Evolutionary conservation across 305 asterid genomes (phyloP).

Genomic region (Euphrasia arctica): DNA sequence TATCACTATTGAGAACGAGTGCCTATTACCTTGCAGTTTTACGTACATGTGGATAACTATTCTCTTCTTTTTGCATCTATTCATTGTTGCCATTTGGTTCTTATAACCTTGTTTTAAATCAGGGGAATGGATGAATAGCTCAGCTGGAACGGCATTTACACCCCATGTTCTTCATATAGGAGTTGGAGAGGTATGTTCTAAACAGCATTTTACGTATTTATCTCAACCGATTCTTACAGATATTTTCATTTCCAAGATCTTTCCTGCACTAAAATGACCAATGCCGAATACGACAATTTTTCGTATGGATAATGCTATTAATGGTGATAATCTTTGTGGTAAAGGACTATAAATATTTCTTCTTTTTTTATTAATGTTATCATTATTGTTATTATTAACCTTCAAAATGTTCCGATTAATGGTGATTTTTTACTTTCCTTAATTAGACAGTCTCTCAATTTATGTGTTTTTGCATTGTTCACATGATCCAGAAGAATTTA

Average conservation of each 20-base stretch:
- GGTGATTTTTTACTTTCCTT: neutral
- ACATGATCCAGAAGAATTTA: constrained; percentile 9
- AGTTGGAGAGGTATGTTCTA: constrained; percentile 38
- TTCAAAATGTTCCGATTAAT: too few relatives aligned
- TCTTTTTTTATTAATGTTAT: too few relatives aligned
- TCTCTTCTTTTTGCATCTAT: neutral
- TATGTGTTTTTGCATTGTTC: constrained; percentile 5
- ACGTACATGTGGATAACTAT: neutral
- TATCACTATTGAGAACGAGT: neutral
- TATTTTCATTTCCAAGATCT: neutral
- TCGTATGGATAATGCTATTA: neutral
- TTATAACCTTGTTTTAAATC: constrained; percentile 13
- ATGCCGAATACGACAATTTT: neutral
- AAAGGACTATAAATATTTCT: neutral
- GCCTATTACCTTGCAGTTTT: neutral
- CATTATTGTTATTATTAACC: too few relatives aligned
- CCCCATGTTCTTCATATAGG: constrained; percentile 56
- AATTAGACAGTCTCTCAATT: neutral
- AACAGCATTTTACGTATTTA: neutral
- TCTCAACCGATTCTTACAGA: neutral
- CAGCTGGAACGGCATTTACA: constrained; percentile 64
- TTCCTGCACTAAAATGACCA: constrained; percentile 1
- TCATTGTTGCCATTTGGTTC: neutral
- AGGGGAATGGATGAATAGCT: constrained; percentile 76
- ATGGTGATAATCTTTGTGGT: constrained; percentile 5